phyloP scores from a whole-genome alignment of 164 flowering plant genomes.

The Nymphaea thermarum region DNA sequence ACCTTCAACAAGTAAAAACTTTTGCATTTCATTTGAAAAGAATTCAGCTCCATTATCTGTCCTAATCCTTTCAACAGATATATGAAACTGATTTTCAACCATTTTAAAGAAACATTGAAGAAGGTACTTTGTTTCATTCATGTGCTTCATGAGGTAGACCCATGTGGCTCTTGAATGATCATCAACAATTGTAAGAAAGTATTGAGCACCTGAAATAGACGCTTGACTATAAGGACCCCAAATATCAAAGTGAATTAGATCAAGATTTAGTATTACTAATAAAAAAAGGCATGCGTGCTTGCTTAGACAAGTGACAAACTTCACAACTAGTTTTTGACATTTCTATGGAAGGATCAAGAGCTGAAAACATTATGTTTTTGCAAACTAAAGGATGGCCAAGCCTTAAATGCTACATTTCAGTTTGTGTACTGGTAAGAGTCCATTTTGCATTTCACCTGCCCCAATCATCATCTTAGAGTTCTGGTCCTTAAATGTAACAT shows the following conservation, averaged over 20 bases:
- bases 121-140: neutral
- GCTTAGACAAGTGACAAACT: neutral
- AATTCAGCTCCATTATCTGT: conserved; percentile 1
- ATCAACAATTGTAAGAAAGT: neutral
- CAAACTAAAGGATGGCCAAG: neutral
- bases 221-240: neutral
- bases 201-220: neutral
- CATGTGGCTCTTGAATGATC: neutral
- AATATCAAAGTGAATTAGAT: neutral
- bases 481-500: neutral
- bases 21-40: neutral
- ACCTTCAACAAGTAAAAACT: neutral
- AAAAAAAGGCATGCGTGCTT: neutral
- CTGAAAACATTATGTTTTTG: neutral
- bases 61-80: neutral
- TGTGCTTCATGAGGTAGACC: neutral
- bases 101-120: neutral
- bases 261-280: neutral
- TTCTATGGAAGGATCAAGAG: too few relatives aligned
- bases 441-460: neutral
- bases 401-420: neutral
- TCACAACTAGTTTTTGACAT: neutral
- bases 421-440: neutral
- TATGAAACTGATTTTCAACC: neutral
- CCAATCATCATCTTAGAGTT: neutral